Evolutionary conservation across 768 basidiomycete species (phyloP).

Genomic region (Melanogaster broomeanus): DNA sequence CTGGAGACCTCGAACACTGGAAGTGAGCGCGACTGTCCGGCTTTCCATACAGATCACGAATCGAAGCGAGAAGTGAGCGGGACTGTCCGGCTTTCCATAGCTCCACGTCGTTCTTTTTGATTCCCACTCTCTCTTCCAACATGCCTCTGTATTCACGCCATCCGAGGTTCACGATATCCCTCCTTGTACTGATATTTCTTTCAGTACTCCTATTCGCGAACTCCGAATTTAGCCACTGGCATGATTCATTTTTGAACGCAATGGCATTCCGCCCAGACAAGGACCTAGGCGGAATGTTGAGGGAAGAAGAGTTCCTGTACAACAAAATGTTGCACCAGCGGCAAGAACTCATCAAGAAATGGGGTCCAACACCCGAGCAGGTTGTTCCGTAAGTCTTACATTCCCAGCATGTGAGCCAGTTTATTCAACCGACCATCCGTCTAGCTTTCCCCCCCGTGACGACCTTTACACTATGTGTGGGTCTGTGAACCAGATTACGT

Average conservation of each 20-base stretch:
- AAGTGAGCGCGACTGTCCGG: too few relatives aligned
- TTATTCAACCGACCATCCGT: background rate
- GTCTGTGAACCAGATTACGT: background rate
- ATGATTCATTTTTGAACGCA: conserved; percentile 5
- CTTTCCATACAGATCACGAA: too few relatives aligned
- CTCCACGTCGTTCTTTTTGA: conserved; percentile 9
- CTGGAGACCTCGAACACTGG: too few relatives aligned
- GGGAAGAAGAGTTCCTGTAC: conserved; percentile 36
- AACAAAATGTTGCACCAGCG: conserved; percentile 41
- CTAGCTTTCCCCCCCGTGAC: conserved; percentile 32
- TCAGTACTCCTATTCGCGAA: conserved; percentile 28
- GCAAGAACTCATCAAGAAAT: conserved; percentile 50
- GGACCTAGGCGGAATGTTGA: conserved; percentile 12
- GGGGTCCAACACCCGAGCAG: conserved; percentile 53
- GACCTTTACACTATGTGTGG: conserved; percentile 34
- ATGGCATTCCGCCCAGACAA: conserved; percentile 1
- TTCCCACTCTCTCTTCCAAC: background rate
- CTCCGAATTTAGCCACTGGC: conserved; percentile 10
- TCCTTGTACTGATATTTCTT: conserved; percentile 27
- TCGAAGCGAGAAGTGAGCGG: too few relatives aligned
- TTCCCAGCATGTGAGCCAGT: too few relatives aligned
- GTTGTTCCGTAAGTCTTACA: conserved; percentile 30
- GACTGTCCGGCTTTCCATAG: conserved; percentile 10
- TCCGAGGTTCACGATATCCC: conserved; percentile 30
- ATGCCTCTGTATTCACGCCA: conserved; percentile 32